Base-by-base conservation (phyloP, 164 flowering plant genomes). In the Houttuynia cordata region DNA sequence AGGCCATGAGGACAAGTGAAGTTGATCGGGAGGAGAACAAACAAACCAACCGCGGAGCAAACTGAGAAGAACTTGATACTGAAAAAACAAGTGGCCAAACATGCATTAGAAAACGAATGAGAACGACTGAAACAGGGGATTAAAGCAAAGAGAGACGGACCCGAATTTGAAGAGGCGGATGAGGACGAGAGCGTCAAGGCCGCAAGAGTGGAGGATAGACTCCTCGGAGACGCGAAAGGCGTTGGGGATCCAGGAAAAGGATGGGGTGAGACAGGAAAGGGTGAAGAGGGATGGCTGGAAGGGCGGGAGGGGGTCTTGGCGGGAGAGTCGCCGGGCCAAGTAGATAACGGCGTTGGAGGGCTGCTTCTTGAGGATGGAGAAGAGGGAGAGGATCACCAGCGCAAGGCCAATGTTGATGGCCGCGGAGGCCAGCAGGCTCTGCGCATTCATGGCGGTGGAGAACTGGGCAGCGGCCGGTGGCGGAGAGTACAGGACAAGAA, bases 21-120 rank as follows among this genome's bases (percentile, higher is more conserved):
- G 70, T 91, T 86, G n/a, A 88, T 71, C 1, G 97, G 97, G 21
- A 88, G 77, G 55, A 91, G 87, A 51, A 91, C 56, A 60, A 76
- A n/a, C 73, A 86, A 55, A 61, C 97, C 97, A 64, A 86, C 61
- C 21, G 80, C 19, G 45, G 90, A 82, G 76, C 85, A 77, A 30
- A 70, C 74, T 62, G 75, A 40, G 75, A 88, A 91, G 72, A 88
- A 83, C 4, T 78, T 84, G 63, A 86, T 78, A 22, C 96, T 91
- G 82, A 76, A 78, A 69, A 53, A n/a, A 39, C 0, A 39, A 40
- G 22, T 59, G 60, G 23, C 39, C 4, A 30, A 30, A 30, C 2
- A 2, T 30, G 37, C 34, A 47, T 37, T 7, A 40, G 20, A 18
- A n/a, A 40, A 30, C 37, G 51, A 60, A 49, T 60, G 22, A 24